Evolutionary conservation across 2,329 filamentous ascomycete genomes (phyloP).

Genomic region (Aaosphaeria arxii): DNA sequence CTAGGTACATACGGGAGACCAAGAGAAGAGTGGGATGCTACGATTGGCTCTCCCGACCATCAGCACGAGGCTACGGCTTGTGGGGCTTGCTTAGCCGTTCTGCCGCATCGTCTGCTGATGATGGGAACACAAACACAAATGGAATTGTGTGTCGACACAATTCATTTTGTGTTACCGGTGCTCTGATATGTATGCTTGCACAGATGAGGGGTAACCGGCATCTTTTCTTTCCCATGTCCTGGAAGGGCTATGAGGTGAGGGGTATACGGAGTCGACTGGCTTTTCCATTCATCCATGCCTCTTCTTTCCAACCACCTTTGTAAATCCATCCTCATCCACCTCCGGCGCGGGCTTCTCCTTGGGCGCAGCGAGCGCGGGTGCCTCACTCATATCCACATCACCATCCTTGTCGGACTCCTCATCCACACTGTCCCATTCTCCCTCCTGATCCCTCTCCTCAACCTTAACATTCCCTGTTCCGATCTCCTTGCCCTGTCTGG

Average conservation of each 20-base stretch:
- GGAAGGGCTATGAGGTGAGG: constrained; percentile 5
- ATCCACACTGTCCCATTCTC: constrained; percentile 42
- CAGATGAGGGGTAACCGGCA: too few relatives aligned
- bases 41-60: too few relatives aligned
- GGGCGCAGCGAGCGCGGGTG: constrained; percentile 31
- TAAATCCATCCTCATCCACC: constrained; percentile 43
- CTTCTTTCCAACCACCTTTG: constrained; percentile 41
- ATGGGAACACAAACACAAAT: too few relatives aligned
- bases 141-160: too few relatives aligned
- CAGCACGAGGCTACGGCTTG: too few relatives aligned
- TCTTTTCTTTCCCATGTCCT: too few relatives aligned
- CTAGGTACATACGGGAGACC: too few relatives aligned
- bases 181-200: too few relatives aligned
- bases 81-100: too few relatives aligned
- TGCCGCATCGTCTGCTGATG: too few relatives aligned
- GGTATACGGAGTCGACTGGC: not conserved
- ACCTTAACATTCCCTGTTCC: constrained; percentile 45
- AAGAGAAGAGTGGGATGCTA: too few relatives aligned
- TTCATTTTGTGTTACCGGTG: too few relatives aligned
- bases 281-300: constrained; percentile 24
- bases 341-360: constrained; percentile 35
- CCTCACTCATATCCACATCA: constrained; percentile 37
- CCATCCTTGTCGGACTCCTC: constrained; percentile 48
- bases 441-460: constrained; percentile 57
- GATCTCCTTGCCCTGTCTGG: constrained; percentile 57